Evolutionary conservation across 768 basidiomycete species (phyloP), one percentile per base, ranked within the genome.

Genomic region (Boletus pseudo-olivaceus): DNA sequence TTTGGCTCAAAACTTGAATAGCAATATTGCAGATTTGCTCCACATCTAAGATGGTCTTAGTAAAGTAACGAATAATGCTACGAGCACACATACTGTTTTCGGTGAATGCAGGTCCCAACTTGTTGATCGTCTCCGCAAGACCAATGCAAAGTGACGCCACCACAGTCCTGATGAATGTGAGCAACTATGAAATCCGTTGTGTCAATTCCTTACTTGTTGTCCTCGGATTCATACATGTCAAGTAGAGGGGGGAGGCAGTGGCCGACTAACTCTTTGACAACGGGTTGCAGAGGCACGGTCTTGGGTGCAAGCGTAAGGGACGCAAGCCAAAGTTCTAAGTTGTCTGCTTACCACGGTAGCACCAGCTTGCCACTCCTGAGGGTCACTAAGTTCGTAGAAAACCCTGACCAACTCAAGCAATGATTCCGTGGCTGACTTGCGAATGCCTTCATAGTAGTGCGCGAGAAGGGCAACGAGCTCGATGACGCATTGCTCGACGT

Each of bases 361-460:
- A 49, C 94, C 93, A 51, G 94, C 78, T 54, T 79, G 74, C 95
- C 95, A 98, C 51, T 93, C 85, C 44, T 80, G 78, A 27, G 87
- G 85, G 49, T 90, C 83, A 51, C 87, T 87, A 51, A 98, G 77
- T 38, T 93, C 90, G 70, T 98, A 91, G 79, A 94, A 95, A 1
- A 90, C 92, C 67, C 90, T 81, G 59, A 97, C 81, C 66, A 94
- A 87, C 66, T 91, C 85, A 61, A 98, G 81, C 48, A 98, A 77
- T 10, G 93, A 90, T 47, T 92, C 87, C 6, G 89, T 86, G 23
- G 94, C 87, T 43, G 89, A 84, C 78, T 98, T 98, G 66, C 97
- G 80, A 73, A 99, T 97, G 30, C 96, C 97, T 70, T 98, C 96
- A 71, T 98, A 98, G 73, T 93, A 96, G 75, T 99, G 96, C 14